Evolutionary conservation across 345 rosid species (phyloP).

Genomic region (Gossypium thurberi): DNA sequence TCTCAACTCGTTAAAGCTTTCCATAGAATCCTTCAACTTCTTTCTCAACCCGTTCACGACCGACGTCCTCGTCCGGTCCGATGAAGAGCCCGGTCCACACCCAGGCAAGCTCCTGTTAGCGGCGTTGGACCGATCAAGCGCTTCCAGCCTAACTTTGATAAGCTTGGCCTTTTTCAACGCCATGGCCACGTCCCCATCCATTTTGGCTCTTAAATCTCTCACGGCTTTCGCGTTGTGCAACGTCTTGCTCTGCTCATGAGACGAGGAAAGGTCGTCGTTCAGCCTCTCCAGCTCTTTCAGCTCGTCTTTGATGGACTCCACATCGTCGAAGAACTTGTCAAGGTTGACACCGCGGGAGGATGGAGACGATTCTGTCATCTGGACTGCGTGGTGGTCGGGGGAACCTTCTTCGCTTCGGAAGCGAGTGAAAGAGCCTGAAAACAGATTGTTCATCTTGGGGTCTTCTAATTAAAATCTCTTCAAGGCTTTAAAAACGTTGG

Average conservation of each 20-base stretch:
- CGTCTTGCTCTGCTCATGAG: slow-evolving; percentile 90
- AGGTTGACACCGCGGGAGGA: slow-evolving; percentile 52
- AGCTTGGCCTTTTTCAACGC: slow-evolving; percentile 83
- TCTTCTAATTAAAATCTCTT: neutral
- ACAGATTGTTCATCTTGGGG: slow-evolving; percentile 63
- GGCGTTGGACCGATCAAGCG: slow-evolving; percentile 83
- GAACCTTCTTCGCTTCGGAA: slow-evolving; percentile 39
- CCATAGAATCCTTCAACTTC: slow-evolving; percentile 86
- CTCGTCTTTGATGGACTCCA: slow-evolving; percentile 72
- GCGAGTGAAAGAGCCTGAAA: slow-evolving; percentile 68
- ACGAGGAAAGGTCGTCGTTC: slow-evolving; percentile 45
- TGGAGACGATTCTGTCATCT: slow-evolving; percentile 2
- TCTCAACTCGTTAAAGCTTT: slow-evolving; percentile 61
- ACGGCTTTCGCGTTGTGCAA: slow-evolving; percentile 75
- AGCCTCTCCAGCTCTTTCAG: slow-evolving; percentile 65
- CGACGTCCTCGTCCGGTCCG: slow-evolving; percentile 78
- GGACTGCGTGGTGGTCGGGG: slow-evolving; percentile 36
- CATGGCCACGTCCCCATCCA: slow-evolving; percentile 75
- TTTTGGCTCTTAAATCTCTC: slow-evolving; percentile 58
- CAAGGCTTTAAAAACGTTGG: neutral
- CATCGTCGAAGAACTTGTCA: slow-evolving; percentile 78
- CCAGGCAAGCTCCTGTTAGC: slow-evolving; percentile 68
- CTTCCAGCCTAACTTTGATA: slow-evolving; percentile 74
- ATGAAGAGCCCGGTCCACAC: slow-evolving; percentile 81
- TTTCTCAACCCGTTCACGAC: slow-evolving; percentile 85